Conservation (phyloP, 495 filamentous ascomycete genomes). For the Penicillium diatomitis region DNA sequence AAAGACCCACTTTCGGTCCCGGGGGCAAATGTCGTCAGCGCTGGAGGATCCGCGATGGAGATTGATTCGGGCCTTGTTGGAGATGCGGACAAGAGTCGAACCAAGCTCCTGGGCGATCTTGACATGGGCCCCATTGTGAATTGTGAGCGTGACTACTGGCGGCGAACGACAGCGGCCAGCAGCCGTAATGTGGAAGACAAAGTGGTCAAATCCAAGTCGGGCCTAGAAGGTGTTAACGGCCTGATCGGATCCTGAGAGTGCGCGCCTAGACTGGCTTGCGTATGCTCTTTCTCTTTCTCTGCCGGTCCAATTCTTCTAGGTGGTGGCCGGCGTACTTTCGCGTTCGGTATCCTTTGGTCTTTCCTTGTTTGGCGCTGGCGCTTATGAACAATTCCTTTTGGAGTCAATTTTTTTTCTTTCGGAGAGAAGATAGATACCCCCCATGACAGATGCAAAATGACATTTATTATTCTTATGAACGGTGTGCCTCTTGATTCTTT, state of each 20-base stretch:
- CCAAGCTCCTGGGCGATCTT: slow-evolving; percentile 23
- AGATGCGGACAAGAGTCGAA: slow-evolving; percentile 16
- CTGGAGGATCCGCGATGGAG: slow-evolving; percentile 21
- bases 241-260: slow-evolving; percentile 19
- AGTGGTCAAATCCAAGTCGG: slow-evolving; percentile 11
- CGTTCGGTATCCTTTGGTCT: background rate
- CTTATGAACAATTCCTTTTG: slow-evolving; percentile 9
- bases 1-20: slow-evolving; percentile 12
- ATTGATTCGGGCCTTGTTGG: slow-evolving; percentile 24
- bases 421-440: slow-evolving; percentile 37
- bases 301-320: too few relatives aligned
- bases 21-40: background rate
- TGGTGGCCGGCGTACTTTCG: slow-evolving; percentile 8
- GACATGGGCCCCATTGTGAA: slow-evolving; percentile 41
- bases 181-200: slow-evolving; percentile 22
- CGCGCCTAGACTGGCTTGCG: background rate
- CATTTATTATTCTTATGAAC: slow-evolving; percentile 2
- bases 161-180: slow-evolving; percentile 21
- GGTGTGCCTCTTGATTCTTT: background rate
- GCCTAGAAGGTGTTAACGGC: slow-evolving; percentile 21
- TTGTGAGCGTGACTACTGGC: slow-evolving; percentile 38
- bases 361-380: slow-evolving; percentile 14
- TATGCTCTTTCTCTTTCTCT: too few relatives aligned
- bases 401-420: slow-evolving; percentile 14
- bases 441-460: slow-evolving; percentile 15